A percentile compares a stretch with the other conserved stretches of the same genome.
These are phyloP conservation scores for Mycena crocata DNA, from an alignment of 768 basidiomycete species.

Conservation along the genomic window DNA sequence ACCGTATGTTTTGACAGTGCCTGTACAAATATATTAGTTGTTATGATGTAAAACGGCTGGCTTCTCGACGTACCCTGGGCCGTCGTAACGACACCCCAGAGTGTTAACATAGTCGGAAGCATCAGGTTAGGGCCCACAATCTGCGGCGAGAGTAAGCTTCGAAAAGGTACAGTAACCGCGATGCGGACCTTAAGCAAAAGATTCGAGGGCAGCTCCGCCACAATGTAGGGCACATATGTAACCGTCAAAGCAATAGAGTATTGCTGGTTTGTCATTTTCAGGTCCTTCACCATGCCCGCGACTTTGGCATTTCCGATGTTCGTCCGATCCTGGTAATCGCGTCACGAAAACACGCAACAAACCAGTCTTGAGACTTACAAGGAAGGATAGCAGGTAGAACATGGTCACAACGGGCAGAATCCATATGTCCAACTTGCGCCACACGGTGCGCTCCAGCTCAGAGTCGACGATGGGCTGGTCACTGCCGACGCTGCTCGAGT, in stretches of 20 bases:
- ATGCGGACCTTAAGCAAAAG: conserved; percentile 61
- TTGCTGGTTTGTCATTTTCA: conserved; percentile 61
- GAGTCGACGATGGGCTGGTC: conserved; percentile 39
- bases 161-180: conserved; percentile 4
- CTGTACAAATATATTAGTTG: conserved; percentile 37
- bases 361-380: conserved; percentile 49
- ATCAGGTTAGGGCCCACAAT: conserved; percentile 69
- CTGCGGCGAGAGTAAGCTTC: conserved; percentile 31
- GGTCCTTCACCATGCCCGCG: conserved; percentile 66
- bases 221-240: conserved; percentile 66
- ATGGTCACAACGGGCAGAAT: conserved; percentile 61
- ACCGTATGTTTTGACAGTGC: conserved; percentile 59
- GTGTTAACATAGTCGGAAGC: conserved; percentile 67
- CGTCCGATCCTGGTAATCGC: conserved; percentile 55
- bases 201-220: conserved; percentile 71
- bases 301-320: conserved; percentile 72
- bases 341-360: not conserved
- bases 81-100: conserved; percentile 77
- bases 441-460: conserved; percentile 54
- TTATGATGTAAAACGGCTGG: not conserved
- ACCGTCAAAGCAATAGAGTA: conserved; percentile 64
- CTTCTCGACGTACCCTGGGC: conserved; percentile 59
- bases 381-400: conserved; percentile 64
- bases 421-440: conserved; percentile 62
- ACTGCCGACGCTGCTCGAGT: conserved; percentile 38